Evolutionary conservation across 768 basidiomycete species (phyloP), one percentile per base, ranked within the genome.

Genomic region (Ramaria rubella): DNA sequence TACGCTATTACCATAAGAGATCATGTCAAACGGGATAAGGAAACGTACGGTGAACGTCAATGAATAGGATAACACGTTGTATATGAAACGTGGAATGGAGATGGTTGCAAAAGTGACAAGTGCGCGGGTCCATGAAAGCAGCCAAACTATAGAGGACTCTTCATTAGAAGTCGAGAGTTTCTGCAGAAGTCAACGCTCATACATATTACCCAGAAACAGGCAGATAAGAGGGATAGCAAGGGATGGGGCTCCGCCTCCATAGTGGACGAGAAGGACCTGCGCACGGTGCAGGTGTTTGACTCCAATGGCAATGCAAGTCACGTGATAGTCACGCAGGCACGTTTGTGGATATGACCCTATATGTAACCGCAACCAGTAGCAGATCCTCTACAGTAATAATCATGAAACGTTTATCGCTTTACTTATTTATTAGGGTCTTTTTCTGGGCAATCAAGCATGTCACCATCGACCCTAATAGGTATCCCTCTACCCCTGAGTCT

Each of bases 131-230:
- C 89, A 91, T 49, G 88, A 87, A 40, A 92, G 72, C 23, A 89
- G 69, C 87, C 89, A 93, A 60, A 90, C 90, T 93, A 46, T n/a
- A 19, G 57, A 11, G 54, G 45, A 11, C 33, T 48, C 52, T 57
- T 55, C 59, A 54, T 61, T 53, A 58, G 53, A n/a, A 56, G 24
- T 58, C 36, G 49, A 58, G 50, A 21, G 24, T 24, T 55, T 26
- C 6, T 33, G 59, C 17, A 30, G 30, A 49, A 52, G 36, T 42
- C 3, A 11, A 34, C 30, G 38, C 36, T 84, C 90, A 61, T 67
- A 92, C 90, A 61, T 50, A 90, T 81, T 24, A 86, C 86, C 86
- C 89, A 91, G 69, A 91, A 91, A 64, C 79, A 87, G 6, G 90
- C 88, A 19, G 88, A 86, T 23, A 90, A 72, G 42, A 92, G 72